Conservation (phyloP, 495 filamentous ascomycete genomes). For the Bryoglossum gracile region DNA sequence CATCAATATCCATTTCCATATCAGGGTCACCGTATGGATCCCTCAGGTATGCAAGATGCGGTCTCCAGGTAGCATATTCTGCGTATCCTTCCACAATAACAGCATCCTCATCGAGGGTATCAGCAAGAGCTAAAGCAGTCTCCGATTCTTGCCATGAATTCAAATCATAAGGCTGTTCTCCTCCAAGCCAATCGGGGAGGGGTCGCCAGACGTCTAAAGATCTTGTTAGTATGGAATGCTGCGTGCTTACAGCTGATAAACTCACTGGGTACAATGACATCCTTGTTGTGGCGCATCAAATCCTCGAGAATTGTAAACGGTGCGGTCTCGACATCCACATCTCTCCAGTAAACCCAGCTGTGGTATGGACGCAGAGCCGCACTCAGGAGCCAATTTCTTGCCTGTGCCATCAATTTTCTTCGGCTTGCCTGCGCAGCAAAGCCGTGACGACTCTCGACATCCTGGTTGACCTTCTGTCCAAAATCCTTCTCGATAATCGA, state of each 20-base stretch:
- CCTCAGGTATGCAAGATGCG: constrained; percentile 92
- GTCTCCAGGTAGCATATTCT: constrained; percentile 97
- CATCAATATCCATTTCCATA: constrained; percentile 99
- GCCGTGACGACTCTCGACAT: constrained; percentile 94
- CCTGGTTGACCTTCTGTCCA: constrained; percentile 95
- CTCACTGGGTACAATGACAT: constrained; percentile 97
- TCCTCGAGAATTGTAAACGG: constrained; percentile 95
- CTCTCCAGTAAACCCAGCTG: constrained; percentile 99
- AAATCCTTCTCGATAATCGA: constrained; percentile 99
- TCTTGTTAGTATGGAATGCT: constrained; percentile 2
- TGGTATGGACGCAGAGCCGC: constrained; percentile 91
- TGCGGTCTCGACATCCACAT: constrained; percentile 96
- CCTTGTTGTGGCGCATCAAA: constrained; percentile 97
- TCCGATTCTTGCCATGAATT: constrained; percentile 99
- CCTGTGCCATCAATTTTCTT: constrained; percentile 96
- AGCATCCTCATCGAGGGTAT: constrained; percentile 94
- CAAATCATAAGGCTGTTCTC: constrained; percentile 97
- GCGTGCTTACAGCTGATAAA: constrained; percentile 17
- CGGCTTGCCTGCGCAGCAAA: constrained; percentile 93
- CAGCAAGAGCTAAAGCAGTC: constrained; percentile 86
- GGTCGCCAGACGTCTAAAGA: constrained; percentile 91
- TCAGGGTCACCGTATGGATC: constrained; percentile 97
- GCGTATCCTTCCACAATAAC: constrained; percentile 99
- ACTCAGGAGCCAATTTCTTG: constrained; percentile 93
- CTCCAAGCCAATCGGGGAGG: constrained; percentile 96